Percentiles rank a stretch among this genome's conserved stretches.
Evolutionary conservation across 2,329 filamentous ascomycete genomes (phyloP).

Genomic region (Alternaria sp.): DNA sequence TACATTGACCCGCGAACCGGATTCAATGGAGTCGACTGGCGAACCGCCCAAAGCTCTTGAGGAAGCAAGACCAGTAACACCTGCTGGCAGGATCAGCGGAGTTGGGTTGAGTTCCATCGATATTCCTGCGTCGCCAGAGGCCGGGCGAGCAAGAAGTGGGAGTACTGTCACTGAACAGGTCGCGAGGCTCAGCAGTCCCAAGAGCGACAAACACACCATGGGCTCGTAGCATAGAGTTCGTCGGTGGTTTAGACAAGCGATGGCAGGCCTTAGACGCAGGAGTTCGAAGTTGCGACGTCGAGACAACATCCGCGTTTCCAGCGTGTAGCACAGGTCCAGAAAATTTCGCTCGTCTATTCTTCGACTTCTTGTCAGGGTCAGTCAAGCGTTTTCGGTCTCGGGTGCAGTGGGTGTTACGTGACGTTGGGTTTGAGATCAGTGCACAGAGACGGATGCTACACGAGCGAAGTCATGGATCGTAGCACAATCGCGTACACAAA

Average conservation of each 20-base stretch:
- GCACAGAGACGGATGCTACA: conserved; percentile 13
- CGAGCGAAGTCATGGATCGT: conserved; percentile 6
- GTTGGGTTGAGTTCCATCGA: conserved; percentile 43
- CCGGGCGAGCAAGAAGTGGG: conserved; percentile 24
- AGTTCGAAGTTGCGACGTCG: not conserved
- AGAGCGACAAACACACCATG: conserved; percentile 12
- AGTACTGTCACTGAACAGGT: conserved; percentile 43
- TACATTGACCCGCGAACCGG: conserved; percentile 28
- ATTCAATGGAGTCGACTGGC: conserved; percentile 37
- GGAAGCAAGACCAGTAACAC: conserved; percentile 22
- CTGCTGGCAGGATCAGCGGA: conserved; percentile 31
- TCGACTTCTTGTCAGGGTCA: not conserved
- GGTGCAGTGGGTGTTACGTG: conserved; percentile 12
- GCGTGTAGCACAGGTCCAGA: not conserved
- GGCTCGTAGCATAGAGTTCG: conserved; percentile 1
- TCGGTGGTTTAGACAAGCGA: not conserved
- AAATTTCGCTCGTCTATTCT: not conserved
- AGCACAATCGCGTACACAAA: conserved; percentile 10
- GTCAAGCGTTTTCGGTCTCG: conserved; percentile 1
- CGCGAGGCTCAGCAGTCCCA: conserved; percentile 35
- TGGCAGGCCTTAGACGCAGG: not conserved
- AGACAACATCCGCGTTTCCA: not conserved
- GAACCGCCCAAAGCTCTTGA: conserved; percentile 19
- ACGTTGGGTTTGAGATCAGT: conserved; percentile 11
- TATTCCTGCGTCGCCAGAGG: conserved; percentile 21